Conservation (phyloP, 805 yeast genomes). For the Candida lessepsii region DNA sequence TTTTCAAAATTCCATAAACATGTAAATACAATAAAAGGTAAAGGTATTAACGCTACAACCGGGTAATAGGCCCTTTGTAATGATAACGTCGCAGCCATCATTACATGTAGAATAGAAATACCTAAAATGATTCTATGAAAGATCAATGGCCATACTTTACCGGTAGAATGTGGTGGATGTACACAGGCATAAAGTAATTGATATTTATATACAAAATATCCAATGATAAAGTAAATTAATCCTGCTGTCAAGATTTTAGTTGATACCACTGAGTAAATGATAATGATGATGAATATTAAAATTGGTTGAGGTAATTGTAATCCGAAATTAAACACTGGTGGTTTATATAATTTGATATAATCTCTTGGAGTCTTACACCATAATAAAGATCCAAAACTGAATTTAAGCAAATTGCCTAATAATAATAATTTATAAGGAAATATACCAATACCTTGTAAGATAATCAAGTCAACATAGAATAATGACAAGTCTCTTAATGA, state of each 20-base stretch:
- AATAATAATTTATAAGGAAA: constrained; percentile 85
- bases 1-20: constrained; percentile 79
- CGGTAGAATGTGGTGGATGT: constrained; percentile 96
- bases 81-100: constrained; percentile 89
- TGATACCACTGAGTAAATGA: constrained; percentile 86
- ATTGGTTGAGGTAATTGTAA: constrained; percentile 89
- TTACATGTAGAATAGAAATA: constrained; percentile 76
- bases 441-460: constrained; percentile 82
- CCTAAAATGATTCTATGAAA: constrained; percentile 83
- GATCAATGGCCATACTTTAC: constrained; percentile 92
- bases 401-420: constrained; percentile 72
- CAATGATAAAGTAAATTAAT: constrained; percentile 74
- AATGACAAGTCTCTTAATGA: constrained; percentile 76
- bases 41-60: constrained; percentile 70
- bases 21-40: constrained; percentile 66
- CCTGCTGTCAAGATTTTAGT: constrained; percentile 86
- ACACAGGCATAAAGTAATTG: constrained; percentile 87
- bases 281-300: constrained; percentile 76
- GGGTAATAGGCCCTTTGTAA: constrained; percentile 75
- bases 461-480: constrained; percentile 84
- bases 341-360: constrained; percentile 68
- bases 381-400: constrained; percentile 52
- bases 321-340: constrained; percentile 92
- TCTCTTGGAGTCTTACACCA: constrained; percentile 86
- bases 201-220: constrained; percentile 87